These are phyloP conservation scores for Phylloporus sp. DNA, from an alignment of 1,284 basidiomycete genomes.

Conservation along the genomic window DNA sequence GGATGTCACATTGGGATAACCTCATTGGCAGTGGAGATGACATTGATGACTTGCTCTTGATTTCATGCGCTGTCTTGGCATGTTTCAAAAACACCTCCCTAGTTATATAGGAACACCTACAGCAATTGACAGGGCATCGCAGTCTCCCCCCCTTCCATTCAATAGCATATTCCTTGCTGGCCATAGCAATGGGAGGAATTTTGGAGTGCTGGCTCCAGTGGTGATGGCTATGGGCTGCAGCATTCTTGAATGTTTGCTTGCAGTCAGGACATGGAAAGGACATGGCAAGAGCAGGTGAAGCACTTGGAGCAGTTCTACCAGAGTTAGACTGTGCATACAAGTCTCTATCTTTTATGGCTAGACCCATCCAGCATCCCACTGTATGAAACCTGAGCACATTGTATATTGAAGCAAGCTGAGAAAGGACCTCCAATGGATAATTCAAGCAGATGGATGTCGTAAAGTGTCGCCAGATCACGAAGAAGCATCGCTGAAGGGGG, in stretches of 20 bases:
- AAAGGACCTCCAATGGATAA: no score
- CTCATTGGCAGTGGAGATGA: not conserved
- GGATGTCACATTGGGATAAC: not conserved
- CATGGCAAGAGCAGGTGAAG: not conserved
- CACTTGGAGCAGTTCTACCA: not conserved
- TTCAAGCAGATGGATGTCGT: no score
- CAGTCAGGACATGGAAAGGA: constrained; percentile 2
- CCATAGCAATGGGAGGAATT: not conserved
- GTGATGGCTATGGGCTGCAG: not conserved
- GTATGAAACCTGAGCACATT: no score
- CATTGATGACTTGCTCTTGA: not conserved
- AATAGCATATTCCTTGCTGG: not conserved
- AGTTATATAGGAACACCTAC: constrained; percentile 1
- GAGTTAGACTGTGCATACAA: not conserved
- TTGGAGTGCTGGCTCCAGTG: constrained; percentile 2
- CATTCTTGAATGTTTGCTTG: not conserved
- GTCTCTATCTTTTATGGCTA: not conserved
- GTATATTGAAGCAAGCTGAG: no score
- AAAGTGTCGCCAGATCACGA: no score
- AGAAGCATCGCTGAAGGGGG: no score
- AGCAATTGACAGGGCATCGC: constrained; percentile 2
- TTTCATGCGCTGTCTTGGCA: not conserved
- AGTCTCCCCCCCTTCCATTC: not conserved
- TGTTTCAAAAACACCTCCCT: constrained; percentile 4
- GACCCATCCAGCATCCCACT: not conserved